phyloP scores from a whole-genome alignment of 768 basidiomycete species.

The Serendipita indica region DNA sequence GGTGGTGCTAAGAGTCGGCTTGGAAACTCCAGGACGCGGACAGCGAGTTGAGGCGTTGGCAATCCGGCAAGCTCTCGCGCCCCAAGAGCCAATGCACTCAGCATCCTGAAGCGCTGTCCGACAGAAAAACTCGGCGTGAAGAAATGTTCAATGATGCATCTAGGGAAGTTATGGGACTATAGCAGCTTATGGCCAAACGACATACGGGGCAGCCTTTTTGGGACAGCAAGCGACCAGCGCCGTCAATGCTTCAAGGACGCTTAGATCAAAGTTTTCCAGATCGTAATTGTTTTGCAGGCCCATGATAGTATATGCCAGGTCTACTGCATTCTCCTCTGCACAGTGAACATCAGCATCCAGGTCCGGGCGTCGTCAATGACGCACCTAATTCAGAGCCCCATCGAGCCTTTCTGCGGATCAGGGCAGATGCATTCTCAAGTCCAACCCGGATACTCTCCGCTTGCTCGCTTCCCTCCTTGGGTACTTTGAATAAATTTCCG shows the following conservation, averaged over 20 bases:
- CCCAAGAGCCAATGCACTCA: constrained; percentile 75
- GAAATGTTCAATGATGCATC: constrained; percentile 78
- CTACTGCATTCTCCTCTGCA: constrained; percentile 79
- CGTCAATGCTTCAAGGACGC: constrained; percentile 59
- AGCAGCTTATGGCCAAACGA: constrained; percentile 14
- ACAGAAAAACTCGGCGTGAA: constrained; percentile 88
- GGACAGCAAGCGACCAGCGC: constrained; percentile 76
- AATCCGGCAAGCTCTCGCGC: constrained; percentile 63
- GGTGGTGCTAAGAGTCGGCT: constrained; percentile 61
- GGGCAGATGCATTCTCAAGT: constrained; percentile 58
- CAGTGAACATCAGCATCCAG: constrained; percentile 9
- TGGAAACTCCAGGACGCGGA: constrained; percentile 43
- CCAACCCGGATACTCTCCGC: constrained; percentile 72
- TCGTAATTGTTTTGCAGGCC: constrained; percentile 74
- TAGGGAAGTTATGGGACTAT: constrained; percentile 21
- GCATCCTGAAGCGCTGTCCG: constrained; percentile 67
- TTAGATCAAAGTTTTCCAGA: constrained; percentile 59
- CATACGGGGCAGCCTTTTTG: constrained; percentile 65
- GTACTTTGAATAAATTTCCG: constrained; percentile 54
- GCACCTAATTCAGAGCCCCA: constrained; percentile 84
- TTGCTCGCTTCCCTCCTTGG: constrained; percentile 44
- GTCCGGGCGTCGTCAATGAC: constrained; percentile 18
- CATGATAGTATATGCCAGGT: constrained; percentile 58
- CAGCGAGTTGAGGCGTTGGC: constrained; percentile 23
- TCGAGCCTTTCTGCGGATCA: constrained; percentile 68